Conservation (phyloP, 1,284 basidiomycete genomes). For the Ustilago shanxiensis region DNA sequence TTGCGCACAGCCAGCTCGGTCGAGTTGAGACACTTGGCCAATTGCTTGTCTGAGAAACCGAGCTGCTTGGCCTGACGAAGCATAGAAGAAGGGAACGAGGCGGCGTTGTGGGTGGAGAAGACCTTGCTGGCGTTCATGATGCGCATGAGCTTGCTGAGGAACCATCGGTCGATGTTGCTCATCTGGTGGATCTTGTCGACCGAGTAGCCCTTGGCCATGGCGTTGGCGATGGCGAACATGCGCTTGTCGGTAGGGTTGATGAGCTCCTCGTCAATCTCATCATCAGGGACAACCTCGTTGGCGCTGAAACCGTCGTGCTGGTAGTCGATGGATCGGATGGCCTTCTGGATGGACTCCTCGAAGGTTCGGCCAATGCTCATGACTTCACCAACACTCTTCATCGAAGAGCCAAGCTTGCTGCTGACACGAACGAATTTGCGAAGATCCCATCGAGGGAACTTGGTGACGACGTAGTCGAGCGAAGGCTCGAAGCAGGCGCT, state of each 20-base stretch:
- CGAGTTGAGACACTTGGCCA: slow-evolving; percentile 83
- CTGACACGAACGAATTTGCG: slow-evolving; percentile 84
- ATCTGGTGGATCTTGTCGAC: slow-evolving; percentile 97
- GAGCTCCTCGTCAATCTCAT: slow-evolving; percentile 86
- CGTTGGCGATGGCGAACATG: slow-evolving; percentile 89
- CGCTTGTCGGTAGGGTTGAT: slow-evolving; percentile 90
- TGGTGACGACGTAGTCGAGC: slow-evolving; percentile 96
- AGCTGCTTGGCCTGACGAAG: slow-evolving; percentile 91
- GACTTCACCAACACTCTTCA: slow-evolving; percentile 99
- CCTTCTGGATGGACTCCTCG: slow-evolving; percentile 98
- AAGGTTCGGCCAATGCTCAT: slow-evolving; percentile 99
- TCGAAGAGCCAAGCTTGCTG: slow-evolving; percentile 65
- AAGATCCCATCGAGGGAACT: slow-evolving; percentile 98
- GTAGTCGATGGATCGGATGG: slow-evolving; percentile 95
- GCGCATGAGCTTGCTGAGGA: slow-evolving; percentile 84
- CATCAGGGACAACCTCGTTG: slow-evolving; percentile 80
- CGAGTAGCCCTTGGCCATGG: slow-evolving; percentile 88
- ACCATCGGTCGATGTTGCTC: slow-evolving; percentile 98
- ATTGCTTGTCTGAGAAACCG: slow-evolving; percentile 93
- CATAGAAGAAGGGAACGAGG: slow-evolving; percentile 77
- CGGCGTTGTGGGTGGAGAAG: slow-evolving; percentile 77
- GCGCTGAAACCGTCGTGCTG: slow-evolving; percentile 90
- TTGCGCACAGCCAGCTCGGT: slow-evolving; percentile 89
- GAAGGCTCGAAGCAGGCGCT: slow-evolving; percentile 98
- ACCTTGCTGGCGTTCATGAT: slow-evolving; percentile 58